These are phyloP conservation scores for Pisolithus sp. DNA, from an alignment of 768 basidiomycete species.

Conservation along the genomic window DNA sequence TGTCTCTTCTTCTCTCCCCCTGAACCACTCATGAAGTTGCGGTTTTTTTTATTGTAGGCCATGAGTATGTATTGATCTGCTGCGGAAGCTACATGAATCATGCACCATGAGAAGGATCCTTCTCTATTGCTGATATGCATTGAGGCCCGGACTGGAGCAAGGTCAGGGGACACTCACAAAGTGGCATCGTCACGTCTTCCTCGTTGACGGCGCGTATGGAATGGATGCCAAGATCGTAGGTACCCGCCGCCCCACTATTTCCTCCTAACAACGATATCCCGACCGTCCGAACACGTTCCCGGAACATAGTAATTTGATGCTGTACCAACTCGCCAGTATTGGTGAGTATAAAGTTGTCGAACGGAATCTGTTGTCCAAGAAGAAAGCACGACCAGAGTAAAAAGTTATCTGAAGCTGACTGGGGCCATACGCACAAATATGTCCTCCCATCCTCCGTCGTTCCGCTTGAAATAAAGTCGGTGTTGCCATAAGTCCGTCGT, in stretches of 20 bases:
- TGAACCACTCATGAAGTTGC: conserved; percentile 2
- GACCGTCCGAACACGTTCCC: conserved; percentile 68
- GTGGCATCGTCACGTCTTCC: conserved; percentile 43
- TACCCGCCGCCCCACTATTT: conserved; percentile 65
- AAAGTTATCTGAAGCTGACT: background rate
- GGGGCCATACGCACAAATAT: conserved; percentile 52
- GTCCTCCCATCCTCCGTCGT: conserved; percentile 72
- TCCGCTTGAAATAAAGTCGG: conserved; percentile 68
- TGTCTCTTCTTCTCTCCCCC: conserved; percentile 4
- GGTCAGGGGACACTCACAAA: conserved; percentile 19
- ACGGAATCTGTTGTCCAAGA: conserved; percentile 57
- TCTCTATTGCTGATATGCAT: conserved; percentile 16
- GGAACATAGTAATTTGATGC: conserved; percentile 69
- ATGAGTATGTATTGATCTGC: conserved; percentile 8
- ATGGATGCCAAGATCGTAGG: conserved; percentile 79
- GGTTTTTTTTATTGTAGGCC: conserved; percentile 21
- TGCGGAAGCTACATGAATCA: conserved; percentile 7
- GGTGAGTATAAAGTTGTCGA: conserved; percentile 67
- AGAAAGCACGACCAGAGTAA: too few relatives aligned
- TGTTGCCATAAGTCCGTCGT: conserved; percentile 94
- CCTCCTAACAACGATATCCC: conserved; percentile 87
- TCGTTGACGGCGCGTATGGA: conserved; percentile 78
- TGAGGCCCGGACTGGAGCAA: background rate
- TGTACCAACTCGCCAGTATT: conserved; percentile 66
- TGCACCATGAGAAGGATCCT: conserved; percentile 18